Base-by-base conservation (phyloP, 1,284 basidiomycete genomes). In the Mycosarcoma mackinlayi region DNA sequence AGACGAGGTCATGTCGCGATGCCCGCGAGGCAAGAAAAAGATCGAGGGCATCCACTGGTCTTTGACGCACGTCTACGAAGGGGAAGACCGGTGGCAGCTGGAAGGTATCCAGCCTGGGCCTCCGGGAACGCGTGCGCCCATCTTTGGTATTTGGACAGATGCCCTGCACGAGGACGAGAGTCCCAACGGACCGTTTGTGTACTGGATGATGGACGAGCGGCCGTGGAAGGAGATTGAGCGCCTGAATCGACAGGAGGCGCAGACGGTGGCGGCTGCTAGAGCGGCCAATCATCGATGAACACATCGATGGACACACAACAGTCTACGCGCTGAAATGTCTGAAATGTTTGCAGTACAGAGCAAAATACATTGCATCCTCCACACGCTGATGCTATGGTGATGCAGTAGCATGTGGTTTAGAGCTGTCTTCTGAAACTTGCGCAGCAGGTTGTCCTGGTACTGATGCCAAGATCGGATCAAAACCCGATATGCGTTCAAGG, bases 91-190 rank as follows among this genome's bases (percentile, higher is more conserved):
- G 14, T 76, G 73, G 71, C 56, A 63, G 51, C 41, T 73, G 34
- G 67, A 68, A 27, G 66, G 66, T 3, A 49, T 73, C 21, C 73
- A 76, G 52, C 66, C 73, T 4, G 73, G 73, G 1, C 57, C 66
- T 7, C 70, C 73, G 28, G 73, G 73, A 3, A 65, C 71, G 9
- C 33, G 53, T 5, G 65, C 71, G 31, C 69, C 73, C 16, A 69
- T 76, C 45, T 74, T 74, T 53, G 73, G 71, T 14, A 73, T 68
- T 23, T 76, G 73, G 73, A 64, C 56, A 9, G 70, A 73, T 31
- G 66, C 63, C 6, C n/a, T 49, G 33, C 65, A 70, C 27, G 66
- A 69, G 38, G 42, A 49, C 9, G 52, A 59, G 39, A 70, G 71
- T 31, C 71, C 71, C 2, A 68, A 66, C 23, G 71, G 71, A 1